A percentile compares a stretch with the other conserved stretches of the same genome.
These are phyloP conservation scores for Thermothielavioides terrestris DNA, from an alignment of 495 filamentous ascomycete genomes.

Conservation along the genomic window DNA sequence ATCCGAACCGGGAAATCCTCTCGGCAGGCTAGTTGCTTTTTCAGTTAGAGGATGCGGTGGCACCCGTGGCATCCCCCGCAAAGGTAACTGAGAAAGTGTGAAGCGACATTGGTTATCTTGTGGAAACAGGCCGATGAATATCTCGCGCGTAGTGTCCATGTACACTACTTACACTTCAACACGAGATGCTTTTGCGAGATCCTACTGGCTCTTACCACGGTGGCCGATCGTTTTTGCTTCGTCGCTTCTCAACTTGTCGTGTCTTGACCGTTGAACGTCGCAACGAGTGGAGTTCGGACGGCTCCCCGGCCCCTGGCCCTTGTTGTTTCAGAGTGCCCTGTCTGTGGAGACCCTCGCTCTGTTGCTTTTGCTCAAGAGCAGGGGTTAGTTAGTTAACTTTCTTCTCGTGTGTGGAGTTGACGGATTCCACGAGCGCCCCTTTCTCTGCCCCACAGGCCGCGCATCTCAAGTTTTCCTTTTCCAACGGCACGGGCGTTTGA, in stretches of 20 bases:
- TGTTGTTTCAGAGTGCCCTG: constrained; percentile 3
- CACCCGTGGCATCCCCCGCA: background rate
- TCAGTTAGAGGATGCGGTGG: background rate
- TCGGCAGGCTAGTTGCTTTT: background rate
- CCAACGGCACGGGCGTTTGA: no score
- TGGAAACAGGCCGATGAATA: no score
- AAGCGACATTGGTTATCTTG: no score
- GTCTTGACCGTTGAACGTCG: background rate
- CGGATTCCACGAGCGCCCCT: no score
- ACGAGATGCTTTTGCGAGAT: no score
- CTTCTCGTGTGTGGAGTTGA: no score
- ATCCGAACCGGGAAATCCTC: constrained; percentile 5
- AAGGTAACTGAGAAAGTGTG: no score
- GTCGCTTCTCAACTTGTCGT: background rate
- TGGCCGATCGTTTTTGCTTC: background rate
- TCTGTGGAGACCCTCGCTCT: background rate
- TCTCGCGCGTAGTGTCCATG: no score
- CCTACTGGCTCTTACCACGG: background rate
- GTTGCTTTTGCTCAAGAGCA: background rate
- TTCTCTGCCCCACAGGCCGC: no score
- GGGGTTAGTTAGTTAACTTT: background rate
- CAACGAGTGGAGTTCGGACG: background rate
- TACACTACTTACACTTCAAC: no score
- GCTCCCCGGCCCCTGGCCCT: background rate
- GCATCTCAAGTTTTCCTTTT: no score